Conservation (phyloP, 805 yeast species). For the Candida anglica region DNA sequence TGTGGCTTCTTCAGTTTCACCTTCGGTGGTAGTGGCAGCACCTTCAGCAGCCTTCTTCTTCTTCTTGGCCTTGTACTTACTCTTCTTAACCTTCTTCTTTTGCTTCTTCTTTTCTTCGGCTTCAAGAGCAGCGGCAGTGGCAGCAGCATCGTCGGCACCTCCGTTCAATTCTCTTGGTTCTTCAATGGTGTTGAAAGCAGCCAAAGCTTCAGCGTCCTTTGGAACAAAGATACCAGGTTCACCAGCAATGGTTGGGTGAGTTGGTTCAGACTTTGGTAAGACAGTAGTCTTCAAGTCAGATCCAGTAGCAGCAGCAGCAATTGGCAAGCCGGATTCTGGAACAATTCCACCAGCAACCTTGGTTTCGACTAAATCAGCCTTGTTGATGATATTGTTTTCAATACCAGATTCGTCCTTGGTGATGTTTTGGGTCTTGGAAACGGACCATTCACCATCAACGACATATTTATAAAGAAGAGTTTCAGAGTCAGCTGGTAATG, state of each 20-base stretch:
- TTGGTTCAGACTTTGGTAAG: conserved; percentile 28
- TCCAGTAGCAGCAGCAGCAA: conserved; percentile 7
- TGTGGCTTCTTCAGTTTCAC: conserved; percentile 5
- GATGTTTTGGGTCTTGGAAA: conserved; percentile 32
- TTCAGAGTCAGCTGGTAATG: conserved; percentile 41
- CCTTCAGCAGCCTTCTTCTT: conserved; percentile 23
- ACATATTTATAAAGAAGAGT: conserved; percentile 55
- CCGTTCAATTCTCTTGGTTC: conserved; percentile 50
- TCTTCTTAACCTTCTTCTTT: conserved; percentile 42
- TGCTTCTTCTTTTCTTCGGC: conserved; percentile 38
- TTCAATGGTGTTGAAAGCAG: conserved; percentile 58
- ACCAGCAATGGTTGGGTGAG: conserved; percentile 43
- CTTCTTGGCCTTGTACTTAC: conserved; percentile 40
- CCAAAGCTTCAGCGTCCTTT: conserved; percentile 55
- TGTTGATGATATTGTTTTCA: conserved; percentile 46
- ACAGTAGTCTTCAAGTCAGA: conserved; percentile 29
- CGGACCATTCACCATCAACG: conserved; percentile 67
- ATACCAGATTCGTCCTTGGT: conserved; percentile 49
- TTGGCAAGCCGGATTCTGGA: conserved; percentile 27
- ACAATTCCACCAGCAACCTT: conserved; percentile 17
- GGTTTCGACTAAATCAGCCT: conserved; percentile 26
- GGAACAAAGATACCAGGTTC: conserved; percentile 78
- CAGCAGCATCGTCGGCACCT: conserved; percentile 9
- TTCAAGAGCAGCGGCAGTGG: conserved; percentile 10
- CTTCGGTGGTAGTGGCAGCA: conserved; percentile 5